Evolutionary conservation across 768 basidiomycete species (phyloP).

Genomic region (Clitopilus passeckerianus): DNA sequence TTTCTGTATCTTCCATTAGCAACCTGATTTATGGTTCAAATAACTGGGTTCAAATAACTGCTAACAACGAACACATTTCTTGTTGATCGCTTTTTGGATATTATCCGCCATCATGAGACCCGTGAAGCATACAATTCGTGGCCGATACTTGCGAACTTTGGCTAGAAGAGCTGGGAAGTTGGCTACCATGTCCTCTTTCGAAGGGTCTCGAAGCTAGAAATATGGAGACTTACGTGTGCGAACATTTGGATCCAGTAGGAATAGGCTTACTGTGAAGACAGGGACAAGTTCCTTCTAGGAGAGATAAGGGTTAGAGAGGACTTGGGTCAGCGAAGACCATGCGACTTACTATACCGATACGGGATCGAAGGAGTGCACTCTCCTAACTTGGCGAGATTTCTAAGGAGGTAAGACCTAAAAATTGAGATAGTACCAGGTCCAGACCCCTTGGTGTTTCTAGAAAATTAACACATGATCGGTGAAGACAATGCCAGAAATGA

Average conservation of each 20-base stretch:
- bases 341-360: not conserved
- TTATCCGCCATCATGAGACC: slow-evolving; percentile 58
- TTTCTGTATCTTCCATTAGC: not conserved
- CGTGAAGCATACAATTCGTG: slow-evolving; percentile 72
- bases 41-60: not conserved
- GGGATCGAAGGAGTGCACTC: slow-evolving; percentile 1
- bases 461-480: slow-evolving; percentile 65
- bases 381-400: slow-evolving; percentile 57
- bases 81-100: slow-evolving; percentile 22
- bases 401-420: slow-evolving; percentile 51
- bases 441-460: too few species aligned
- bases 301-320: not conserved
- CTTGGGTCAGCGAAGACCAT: not conserved
- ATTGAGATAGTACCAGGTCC: not conserved
- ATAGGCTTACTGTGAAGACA: not conserved
- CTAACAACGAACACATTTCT: slow-evolving; percentile 10
- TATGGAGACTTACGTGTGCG: too few species aligned
- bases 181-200: slow-evolving; percentile 40
- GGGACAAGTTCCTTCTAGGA: not conserved
- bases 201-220: slow-evolving; percentile 51
- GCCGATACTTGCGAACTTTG: slow-evolving; percentile 54
- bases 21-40: not conserved
- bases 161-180: slow-evolving; percentile 53
- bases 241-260: too few species aligned
- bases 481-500: slow-evolving; percentile 76